phyloP scores from a whole-genome alignment of 164 flowering plant species.

The Tetracentron sinense region DNA sequence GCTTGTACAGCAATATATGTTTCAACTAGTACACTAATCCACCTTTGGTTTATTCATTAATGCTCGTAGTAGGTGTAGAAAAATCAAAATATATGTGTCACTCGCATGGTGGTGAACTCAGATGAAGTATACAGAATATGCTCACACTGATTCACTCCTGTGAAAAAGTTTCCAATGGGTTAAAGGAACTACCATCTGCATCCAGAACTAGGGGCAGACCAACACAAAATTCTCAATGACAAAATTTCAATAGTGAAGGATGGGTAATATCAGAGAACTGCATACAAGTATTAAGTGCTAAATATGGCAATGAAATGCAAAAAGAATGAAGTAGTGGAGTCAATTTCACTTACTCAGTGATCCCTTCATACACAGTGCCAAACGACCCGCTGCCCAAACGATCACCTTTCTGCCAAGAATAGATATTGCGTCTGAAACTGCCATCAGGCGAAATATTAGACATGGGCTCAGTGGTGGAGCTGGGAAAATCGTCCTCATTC shows the following conservation, averaged over 20 bases:
- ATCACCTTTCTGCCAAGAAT: slow-evolving; percentile 63
- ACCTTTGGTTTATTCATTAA: no score
- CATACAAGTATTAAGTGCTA: not conserved
- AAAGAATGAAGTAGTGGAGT: not conserved
- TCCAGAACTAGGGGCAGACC: no score
- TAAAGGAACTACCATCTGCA: no score
- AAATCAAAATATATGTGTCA: no score
- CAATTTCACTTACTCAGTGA: slow-evolving; percentile 66
- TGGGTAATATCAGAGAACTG: not conserved
- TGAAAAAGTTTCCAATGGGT: no score
- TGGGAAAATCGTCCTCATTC: slow-evolving; percentile 64
- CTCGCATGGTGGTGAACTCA: no score
- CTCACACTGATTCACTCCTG: no score
- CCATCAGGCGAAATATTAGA: slow-evolving; percentile 64
- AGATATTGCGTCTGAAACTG: slow-evolving; percentile 37
- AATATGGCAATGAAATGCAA: not conserved
- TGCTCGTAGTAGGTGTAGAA: no score
- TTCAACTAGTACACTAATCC: no score
- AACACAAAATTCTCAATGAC: not conserved
- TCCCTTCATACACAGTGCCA: slow-evolving; percentile 95
- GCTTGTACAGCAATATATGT: no score
- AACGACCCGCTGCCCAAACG: slow-evolving; percentile 91
- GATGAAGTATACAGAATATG: no score
- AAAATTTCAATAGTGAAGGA: not conserved
- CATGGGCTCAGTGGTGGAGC: slow-evolving; percentile 53